Conservation (phyloP, 768 basidiomycete genomes). For the Psilocybe sp. region DNA sequence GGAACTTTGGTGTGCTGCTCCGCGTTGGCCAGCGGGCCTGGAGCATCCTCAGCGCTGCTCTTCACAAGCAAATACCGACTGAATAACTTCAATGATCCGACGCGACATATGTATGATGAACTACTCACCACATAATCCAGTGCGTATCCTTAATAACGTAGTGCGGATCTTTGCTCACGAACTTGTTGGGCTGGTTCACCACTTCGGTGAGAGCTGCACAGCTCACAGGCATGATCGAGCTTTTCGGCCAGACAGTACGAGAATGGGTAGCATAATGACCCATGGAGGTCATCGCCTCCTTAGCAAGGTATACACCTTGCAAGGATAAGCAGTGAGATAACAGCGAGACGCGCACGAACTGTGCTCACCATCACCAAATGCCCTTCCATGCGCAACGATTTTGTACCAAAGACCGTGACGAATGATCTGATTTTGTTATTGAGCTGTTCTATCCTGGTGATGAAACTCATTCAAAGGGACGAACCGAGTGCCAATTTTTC, state of each 20-base stretch:
- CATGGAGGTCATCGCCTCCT: conserved; percentile 51
- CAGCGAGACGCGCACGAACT: background rate
- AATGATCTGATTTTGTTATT: conserved; percentile 47
- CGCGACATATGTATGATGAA: background rate
- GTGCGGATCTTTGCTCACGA: conserved; percentile 49
- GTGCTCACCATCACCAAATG: conserved; percentile 56
- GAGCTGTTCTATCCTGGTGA: background rate
- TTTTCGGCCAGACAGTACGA: conserved; percentile 48
- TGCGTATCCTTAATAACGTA: conserved; percentile 62
- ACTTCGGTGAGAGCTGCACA: conserved; percentile 65
- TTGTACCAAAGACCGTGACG: conserved; percentile 71
- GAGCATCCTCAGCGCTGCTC: conserved; percentile 16
- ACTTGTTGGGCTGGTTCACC: conserved; percentile 56
- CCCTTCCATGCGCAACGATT: conserved; percentile 52
- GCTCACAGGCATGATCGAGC: conserved; percentile 39
- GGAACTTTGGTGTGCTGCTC: conserved; percentile 24
- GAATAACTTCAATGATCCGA: background rate
- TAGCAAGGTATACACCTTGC: conserved; percentile 66
- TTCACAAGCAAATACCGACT: conserved; percentile 66
- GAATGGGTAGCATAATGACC: conserved; percentile 34
- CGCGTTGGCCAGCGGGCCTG: background rate
- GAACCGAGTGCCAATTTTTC: conserved; percentile 70
- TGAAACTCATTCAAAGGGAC: conserved; percentile 9
- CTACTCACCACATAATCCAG: conserved; percentile 66
- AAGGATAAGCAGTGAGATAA: conserved; percentile 1